Base-by-base conservation (phyloP, 2,329 filamentous ascomycete genomes). In the Bipolaris gigantea region DNA sequence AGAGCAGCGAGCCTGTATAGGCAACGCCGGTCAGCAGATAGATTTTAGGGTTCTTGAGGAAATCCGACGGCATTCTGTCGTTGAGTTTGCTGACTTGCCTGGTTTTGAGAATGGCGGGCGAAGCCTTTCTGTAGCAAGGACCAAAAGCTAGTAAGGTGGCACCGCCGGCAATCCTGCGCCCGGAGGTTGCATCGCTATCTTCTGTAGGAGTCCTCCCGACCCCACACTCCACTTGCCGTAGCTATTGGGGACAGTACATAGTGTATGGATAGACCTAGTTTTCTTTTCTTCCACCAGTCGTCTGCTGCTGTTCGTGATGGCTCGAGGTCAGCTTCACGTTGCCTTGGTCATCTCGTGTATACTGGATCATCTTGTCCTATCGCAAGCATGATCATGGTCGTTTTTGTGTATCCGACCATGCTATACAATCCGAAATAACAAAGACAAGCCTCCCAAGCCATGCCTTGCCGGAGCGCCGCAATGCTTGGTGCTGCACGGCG, bases 1-100 rank as follows among this genome's bases (percentile, higher is more conserved):
- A 55, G 27, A 55, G 48, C 33, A 55, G 52, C 32, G 52, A 55
- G 48, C 52, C 52, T 48, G 52, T 55, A 32, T 55, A 55, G 48
- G 52, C 52, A 30, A 55, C 52, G 42, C 48, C 50, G 11, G 52
- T 55, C 23, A 55, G 16, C n/a, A 55, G 42, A 33, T 55, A 55
- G 19, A 55, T 48, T 33, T 48, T 55, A 36, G 48, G 52, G 41
- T 55, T 55, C 23, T 55, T 55, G 52, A 55, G 52, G 42, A 55
- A 55, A 42, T 36, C 34, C 18, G 52, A 55, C 48, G 42, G 32
- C 52, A 55, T 55, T 19, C 25, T 55, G 36, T 35, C 32, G 42
- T 48, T 39, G 25, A 16, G 32, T 39, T 33, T 23, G 23, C 52
- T 36, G 36, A 34, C 19, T 18, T 36, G 11, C 42, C n/a, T 51